Percentiles rank a stretch among this genome's conserved stretches.
These are phyloP conservation scores for Colletotrichum sp. DNA, from an alignment of 2,329 filamentous ascomycete species.

Conservation along the genomic window DNA sequence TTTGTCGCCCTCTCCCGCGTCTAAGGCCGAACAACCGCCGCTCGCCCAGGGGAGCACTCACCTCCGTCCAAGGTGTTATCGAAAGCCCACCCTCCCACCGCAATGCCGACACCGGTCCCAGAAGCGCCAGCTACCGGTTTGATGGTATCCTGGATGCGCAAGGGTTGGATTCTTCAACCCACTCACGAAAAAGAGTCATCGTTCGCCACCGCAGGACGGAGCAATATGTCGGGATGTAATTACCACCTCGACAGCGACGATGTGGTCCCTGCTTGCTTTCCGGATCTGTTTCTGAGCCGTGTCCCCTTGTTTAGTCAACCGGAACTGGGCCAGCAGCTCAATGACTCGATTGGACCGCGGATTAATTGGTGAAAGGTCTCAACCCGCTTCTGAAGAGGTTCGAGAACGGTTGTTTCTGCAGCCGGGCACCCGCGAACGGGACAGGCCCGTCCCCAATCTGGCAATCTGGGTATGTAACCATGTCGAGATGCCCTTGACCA, in stretches of 20 bases:
- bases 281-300: background rate
- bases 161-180: background rate
- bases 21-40: constrained; percentile 10
- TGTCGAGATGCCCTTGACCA: constrained; percentile 10
- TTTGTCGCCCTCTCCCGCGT: constrained; percentile 8
- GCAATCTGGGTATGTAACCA: background rate
- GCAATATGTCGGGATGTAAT: background rate
- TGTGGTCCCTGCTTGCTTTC: background rate
- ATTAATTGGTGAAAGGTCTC: background rate
- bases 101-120: constrained; percentile 1
- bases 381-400: constrained; percentile 1
- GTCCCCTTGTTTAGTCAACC: constrained; percentile 1
- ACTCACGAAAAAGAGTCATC: background rate
- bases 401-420: constrained; percentile 9
- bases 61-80: constrained; percentile 1
- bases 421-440: background rate
- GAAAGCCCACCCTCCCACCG: background rate
- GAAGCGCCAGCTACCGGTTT: background rate
- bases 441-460: constrained; percentile 3
- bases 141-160: background rate
- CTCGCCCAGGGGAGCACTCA: background rate
- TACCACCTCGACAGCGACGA: background rate
- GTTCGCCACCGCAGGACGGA: background rate
- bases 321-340: background rate
- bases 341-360: constrained; percentile 3